A percentile compares a stretch with the other conserved stretches of the same genome.
Evolutionary conservation across 805 yeast species (phyloP).

Genomic region (Candida awuae): DNA sequence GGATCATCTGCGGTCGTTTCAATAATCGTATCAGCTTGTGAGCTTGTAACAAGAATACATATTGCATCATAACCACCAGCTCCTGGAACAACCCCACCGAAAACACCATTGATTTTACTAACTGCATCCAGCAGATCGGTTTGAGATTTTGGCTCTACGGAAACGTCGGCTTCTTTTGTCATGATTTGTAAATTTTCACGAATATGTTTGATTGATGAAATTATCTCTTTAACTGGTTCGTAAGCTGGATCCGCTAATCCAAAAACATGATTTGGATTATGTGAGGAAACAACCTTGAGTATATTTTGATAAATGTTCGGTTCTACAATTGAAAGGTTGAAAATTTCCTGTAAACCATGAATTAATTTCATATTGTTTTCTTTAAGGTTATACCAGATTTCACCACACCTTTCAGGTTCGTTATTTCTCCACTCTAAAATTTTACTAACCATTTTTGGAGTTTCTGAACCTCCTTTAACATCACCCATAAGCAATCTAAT

Average conservation of each 20-base stretch:
- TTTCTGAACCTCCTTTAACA: constrained; percentile 84
- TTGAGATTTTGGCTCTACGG: constrained; percentile 80
- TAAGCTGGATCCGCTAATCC: neutral
- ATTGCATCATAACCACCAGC: constrained; percentile 98
- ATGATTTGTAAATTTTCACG: constrained; percentile 52
- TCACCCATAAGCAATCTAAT: constrained; percentile 85
- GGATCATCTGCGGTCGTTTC: constrained; percentile 14
- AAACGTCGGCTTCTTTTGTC: constrained; percentile 65
- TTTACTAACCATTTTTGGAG: constrained; percentile 78
- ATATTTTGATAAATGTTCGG: constrained; percentile 31
- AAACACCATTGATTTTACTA: constrained; percentile 54
- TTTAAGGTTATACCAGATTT: constrained; percentile 50
- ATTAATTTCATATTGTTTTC: constrained; percentile 52
- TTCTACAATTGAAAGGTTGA: constrained; percentile 24
- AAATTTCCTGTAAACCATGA: constrained; percentile 35
- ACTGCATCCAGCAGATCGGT: constrained; percentile 59
- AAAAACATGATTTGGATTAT: constrained; percentile 4
- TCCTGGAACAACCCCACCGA: constrained; percentile 97
- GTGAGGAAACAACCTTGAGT: constrained; percentile 16
- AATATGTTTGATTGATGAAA: constrained; percentile 38
- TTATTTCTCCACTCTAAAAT: constrained; percentile 63
- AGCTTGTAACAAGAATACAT: constrained; percentile 54
- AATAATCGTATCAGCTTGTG: constrained; percentile 31
- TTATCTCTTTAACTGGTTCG: constrained; percentile 19
- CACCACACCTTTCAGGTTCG: constrained; percentile 41